Evolutionary conservation across 345 rosid genomes (phyloP).

Genomic region (Fremontodendron californicum): DNA sequence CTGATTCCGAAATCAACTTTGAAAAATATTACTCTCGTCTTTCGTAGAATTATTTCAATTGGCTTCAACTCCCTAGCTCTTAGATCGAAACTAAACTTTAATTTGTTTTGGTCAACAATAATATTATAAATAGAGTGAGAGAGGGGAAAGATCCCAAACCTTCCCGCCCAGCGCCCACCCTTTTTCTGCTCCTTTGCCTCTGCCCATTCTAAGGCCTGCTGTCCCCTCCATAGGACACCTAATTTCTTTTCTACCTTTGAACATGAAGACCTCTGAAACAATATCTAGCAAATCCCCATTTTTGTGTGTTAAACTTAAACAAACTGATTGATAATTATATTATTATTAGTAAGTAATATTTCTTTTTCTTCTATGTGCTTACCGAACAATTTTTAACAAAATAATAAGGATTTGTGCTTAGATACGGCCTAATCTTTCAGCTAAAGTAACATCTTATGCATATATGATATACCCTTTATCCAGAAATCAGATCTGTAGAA

Average conservation of each 20-base stretch:
- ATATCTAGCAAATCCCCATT: slow-evolving; percentile 69
- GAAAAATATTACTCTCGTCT: too few relatives aligned
- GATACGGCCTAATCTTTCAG: background rate
- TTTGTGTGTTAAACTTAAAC: slow-evolving; percentile 24
- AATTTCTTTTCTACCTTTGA: slow-evolving; percentile 8
- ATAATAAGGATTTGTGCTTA: background rate
- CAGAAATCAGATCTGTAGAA: background rate
- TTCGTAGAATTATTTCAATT: background rate
- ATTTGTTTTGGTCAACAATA: background rate
- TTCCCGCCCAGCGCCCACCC: background rate
- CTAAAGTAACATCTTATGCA: background rate
- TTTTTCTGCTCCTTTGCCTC: slow-evolving; percentile 25
- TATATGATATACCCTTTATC: background rate
- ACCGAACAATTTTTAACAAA: background rate
- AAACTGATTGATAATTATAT: background rate
- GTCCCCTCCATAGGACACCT: slow-evolving; percentile 18
- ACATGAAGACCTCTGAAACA: slow-evolving; percentile 31
- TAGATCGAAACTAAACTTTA: background rate
- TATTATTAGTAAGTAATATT: background rate
- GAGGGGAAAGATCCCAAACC: background rate
- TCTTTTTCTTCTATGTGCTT: background rate
- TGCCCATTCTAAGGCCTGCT: slow-evolving; percentile 26
- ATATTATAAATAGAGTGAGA: background rate
- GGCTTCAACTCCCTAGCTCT: background rate
- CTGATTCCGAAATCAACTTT: too few relatives aligned